Base-by-base conservation (phyloP, 2,329 filamentous ascomycete species). In the Monosporascus sp. region DNA sequence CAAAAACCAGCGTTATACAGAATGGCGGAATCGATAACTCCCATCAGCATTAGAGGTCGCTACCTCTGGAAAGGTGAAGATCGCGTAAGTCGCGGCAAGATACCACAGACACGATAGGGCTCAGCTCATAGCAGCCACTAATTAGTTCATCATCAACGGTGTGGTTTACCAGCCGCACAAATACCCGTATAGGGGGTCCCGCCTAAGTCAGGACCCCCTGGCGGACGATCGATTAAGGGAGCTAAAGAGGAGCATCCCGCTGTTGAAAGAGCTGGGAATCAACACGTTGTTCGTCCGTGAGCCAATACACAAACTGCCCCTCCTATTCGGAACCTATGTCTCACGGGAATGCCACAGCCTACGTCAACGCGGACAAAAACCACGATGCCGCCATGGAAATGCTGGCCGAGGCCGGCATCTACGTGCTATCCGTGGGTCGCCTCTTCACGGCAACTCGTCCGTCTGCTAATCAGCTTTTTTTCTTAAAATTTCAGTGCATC, bases 261-360 rank as follows among this genome's bases (percentile, higher is more conserved):
- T 64, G 6, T 57, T 68, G 48, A 62, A 57, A 15, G 57, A 62
- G 20, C 55, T 66, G 14, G 54, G 58, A 2, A 49, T 68, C 9
- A 68, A 68, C 49, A 60, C 60, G 2, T 27, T 68, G 39, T 61
- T 61, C 48, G 48, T 65, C 22, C 57, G 65, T 66, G 52, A 35
- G 60, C 52, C 22, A 7, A 24, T 27, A 43, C 11, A 27, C 18
- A 45, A 9, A 18, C 44, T 6, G 6, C 14, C 9, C 9, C 8
- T 6, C 22, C 14, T 24, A 31, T 25, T 22, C 14, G 43, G 22
- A n/a, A 46, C 5, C 24, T 14, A 6, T 1, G 9, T 46, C 43
- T 46, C 8, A 46, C 11, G 14, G 24, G 22, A 18, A 47, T 17
- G 3, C 31, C n/a, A n/a, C 15, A 65, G 60, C 35, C 25, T 52